Conservation (phyloP, 805 yeast genomes). For the Suhomyces sp. region DNA sequence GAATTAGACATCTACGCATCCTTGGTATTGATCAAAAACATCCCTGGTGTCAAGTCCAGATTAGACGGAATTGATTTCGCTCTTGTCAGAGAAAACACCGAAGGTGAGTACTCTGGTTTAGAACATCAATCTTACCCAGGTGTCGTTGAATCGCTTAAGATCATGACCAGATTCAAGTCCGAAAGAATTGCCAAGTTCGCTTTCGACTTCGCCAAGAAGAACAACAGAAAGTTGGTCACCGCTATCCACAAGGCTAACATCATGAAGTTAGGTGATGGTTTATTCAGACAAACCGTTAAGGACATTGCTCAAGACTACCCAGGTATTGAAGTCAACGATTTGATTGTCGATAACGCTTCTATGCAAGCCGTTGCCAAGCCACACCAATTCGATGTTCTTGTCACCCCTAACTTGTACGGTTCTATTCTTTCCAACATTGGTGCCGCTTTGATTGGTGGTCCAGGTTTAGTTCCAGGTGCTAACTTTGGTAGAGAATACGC, state of each 20-base stretch:
- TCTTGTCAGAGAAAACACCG: constrained; percentile 96
- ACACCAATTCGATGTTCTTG: constrained; percentile 96
- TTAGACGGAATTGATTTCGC: constrained; percentile 88
- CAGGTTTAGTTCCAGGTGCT: constrained; percentile 98
- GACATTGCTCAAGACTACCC: constrained; percentile 84
- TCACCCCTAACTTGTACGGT: constrained; percentile 98
- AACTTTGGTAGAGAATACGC: constrained; percentile 97
- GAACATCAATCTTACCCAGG: constrained; percentile 98
- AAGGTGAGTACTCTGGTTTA: constrained; percentile 97
- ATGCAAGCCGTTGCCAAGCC: constrained; percentile 99
- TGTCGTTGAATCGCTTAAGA: constrained; percentile 94
- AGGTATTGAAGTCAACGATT: constrained; percentile 77
- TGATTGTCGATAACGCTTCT: constrained; percentile 97
- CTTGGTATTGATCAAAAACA: constrained; percentile 86
- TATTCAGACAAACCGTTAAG: constrained; percentile 91
- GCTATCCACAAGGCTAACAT: constrained; percentile 99
- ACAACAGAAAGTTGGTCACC: constrained; percentile 88
- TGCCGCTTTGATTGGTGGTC: constrained; percentile 96
- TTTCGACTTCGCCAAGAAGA: constrained; percentile 89
- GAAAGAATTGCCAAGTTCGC: constrained; percentile 98
- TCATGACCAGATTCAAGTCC: constrained; percentile 89
- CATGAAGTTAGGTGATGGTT: constrained; percentile 98
- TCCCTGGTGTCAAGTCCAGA: constrained; percentile 92
- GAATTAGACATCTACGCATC: constrained; percentile 95
- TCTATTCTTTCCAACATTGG: constrained; percentile 96